Evolutionary conservation across 1,284 basidiomycete species (phyloP), one percentile per base, ranked within the genome.

Genomic region (Cryptococcus maquisensis): DNA sequence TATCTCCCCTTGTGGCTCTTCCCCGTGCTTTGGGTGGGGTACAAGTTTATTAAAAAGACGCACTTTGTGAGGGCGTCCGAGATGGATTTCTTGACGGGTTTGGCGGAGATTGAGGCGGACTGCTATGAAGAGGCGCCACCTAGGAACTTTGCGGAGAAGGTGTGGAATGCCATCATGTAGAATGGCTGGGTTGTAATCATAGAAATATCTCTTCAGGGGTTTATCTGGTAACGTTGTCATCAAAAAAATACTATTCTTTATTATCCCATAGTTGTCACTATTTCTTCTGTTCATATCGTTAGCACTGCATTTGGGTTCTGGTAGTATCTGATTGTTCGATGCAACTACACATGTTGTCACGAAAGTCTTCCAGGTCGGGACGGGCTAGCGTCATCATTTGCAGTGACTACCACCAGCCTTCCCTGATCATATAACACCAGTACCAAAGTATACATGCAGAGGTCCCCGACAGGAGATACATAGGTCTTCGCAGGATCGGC

Each of bases 1-100:
- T 66, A 67, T 59, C 60, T 94, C 37, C 87, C 90, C 37, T 75
- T 91, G 45, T 74, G 74, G n/a, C 61, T 87, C 47, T 92, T 91
- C 82, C 86, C 87, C 18, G 58, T 90, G 54, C 71, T 93, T 44
- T 93, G 88, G 73, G 7, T 82, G 43, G 81, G 63, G 21, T 66
- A 64, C 66, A 71, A 69, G 62, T 41, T 68, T 47, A 52, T 55
- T 46, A 72, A 53, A 24, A 66, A 64, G 60, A 57, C 64, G 39
- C 47, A 57, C 26, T 62, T 67, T 52, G 44, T 65, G 44, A 47
- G 61, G 10, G 43, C 64, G 10, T 52, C 55, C 23, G 62, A 63
- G 49, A 62, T 68, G 60, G 68, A 71, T 59, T 66, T 67, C 56
- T 54, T 66, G 36, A 58, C 67, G 18, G 58, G 62, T 52, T 54